phyloP scores from a whole-genome alignment of 345 rosid genomes.

The Camelina laxa region DNA sequence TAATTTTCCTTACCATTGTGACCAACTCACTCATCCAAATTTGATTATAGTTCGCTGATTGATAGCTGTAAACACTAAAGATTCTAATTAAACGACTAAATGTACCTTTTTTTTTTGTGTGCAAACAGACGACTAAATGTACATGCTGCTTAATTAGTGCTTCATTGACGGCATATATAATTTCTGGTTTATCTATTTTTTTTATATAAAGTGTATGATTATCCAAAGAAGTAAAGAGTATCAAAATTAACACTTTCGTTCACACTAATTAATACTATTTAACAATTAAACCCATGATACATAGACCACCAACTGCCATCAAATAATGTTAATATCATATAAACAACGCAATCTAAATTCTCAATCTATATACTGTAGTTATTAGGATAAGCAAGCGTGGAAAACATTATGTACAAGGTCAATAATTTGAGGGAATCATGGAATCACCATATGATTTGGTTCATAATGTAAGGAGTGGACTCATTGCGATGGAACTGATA shows the following conservation, averaged over 20 bases:
- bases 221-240: neutral
- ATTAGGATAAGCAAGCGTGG: neutral
- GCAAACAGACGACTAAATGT: constrained; percentile 1
- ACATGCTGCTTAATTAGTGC: constrained; percentile 19
- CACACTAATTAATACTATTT: neutral
- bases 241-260: neutral
- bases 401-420: constrained; percentile 10
- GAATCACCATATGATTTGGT: constrained; percentile 9
- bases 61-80: constrained; percentile 6
- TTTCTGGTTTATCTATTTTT: constrained; percentile 2
- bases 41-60: constrained; percentile 9
- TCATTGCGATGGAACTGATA: neutral
- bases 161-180: constrained; percentile 19
- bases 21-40: neutral
- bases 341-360: neutral
- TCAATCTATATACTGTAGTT: neutral
- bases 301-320: constrained; percentile 21
- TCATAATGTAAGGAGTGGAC: neutral
- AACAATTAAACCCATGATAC: neutral
- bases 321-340: neutral
- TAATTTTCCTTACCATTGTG: neutral
- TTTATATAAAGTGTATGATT: neutral
- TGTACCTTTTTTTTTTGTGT: no score
- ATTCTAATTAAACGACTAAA: neutral
- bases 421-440: constrained; percentile 6